Conservation (phyloP, 2,329 filamentous ascomycete genomes). For the Ilyonectria destructans region DNA sequence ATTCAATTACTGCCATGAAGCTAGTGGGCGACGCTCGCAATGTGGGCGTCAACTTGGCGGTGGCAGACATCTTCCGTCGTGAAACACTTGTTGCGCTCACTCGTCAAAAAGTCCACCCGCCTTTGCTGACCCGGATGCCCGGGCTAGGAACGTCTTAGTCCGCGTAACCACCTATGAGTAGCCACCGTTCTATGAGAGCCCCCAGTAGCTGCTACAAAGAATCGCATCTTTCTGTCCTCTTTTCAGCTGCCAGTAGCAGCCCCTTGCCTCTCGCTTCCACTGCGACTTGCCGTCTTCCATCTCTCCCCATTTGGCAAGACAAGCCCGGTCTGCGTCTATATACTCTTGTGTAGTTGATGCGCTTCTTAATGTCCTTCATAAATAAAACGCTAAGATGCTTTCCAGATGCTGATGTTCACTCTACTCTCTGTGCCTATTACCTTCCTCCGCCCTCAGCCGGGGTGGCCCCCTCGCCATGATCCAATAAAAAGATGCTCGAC, state of each 20-base stretch:
- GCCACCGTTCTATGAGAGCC: too few species aligned
- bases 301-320: not conserved
- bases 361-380: not conserved
- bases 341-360: not conserved
- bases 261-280: too few species aligned
- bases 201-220: too few species aligned
- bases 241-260: too few species aligned
- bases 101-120: too few species aligned
- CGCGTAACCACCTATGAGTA: too few species aligned
- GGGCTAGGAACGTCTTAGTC: too few species aligned
- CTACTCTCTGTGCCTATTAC: not conserved
- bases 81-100: too few species aligned
- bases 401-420: not conserved
- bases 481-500: constrained; percentile 42
- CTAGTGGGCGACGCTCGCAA: constrained; percentile 61
- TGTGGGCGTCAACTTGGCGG: constrained; percentile 56
- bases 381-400: not conserved
- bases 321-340: not conserved
- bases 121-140: too few species aligned
- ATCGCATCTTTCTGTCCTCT: too few species aligned
- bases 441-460: constrained; percentile 22
- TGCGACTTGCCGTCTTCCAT: not conserved
- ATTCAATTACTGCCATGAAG: constrained; percentile 66
- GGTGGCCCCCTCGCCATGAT: constrained; percentile 40
- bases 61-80: constrained; percentile 34